Conservation (phyloP, 2,329 filamentous ascomycete genomes). For the Scedosporium dehoogii region DNA sequence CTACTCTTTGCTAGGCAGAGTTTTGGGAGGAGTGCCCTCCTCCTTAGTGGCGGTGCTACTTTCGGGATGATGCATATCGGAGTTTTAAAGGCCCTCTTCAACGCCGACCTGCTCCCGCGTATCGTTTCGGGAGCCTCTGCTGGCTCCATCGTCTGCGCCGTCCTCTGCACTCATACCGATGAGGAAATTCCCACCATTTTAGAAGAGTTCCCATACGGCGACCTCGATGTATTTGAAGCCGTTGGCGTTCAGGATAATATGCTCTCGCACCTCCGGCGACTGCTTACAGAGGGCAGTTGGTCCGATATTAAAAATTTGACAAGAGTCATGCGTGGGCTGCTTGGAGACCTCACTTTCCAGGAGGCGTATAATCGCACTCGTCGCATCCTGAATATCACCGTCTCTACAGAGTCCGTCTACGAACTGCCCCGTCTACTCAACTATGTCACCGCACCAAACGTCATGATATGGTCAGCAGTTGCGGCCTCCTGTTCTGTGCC, state of each 20-base stretch:
- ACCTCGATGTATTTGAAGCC: constrained; percentile 70
- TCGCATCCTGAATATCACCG: constrained; percentile 85
- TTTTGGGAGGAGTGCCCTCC: constrained; percentile 73
- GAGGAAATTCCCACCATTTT: constrained; percentile 66
- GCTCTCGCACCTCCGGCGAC: constrained; percentile 57
- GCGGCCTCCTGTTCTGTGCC: constrained; percentile 94
- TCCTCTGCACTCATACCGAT: constrained; percentile 69
- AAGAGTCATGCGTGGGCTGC: constrained; percentile 67
- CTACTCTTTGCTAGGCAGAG: constrained; percentile 65
- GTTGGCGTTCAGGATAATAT: constrained; percentile 43
- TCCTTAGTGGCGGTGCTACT: constrained; percentile 78
- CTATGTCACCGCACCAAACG: constrained; percentile 86
- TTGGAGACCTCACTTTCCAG: constrained; percentile 88
- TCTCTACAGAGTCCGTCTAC: constrained; percentile 79
- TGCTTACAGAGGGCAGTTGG: constrained; percentile 74
- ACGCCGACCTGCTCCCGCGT: constrained; percentile 64
- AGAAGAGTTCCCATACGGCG: constrained; percentile 64
- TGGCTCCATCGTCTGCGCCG: constrained; percentile 74
- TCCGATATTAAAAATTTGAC: constrained; percentile 77
- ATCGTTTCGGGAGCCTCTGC: constrained; percentile 85
- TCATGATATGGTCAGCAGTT: constrained; percentile 93
- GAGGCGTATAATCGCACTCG: constrained; percentile 94
- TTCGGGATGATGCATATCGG: constrained; percentile 91
- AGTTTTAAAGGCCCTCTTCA: constrained; percentile 71
- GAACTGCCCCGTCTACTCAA: constrained; percentile 82